These are phyloP conservation scores for Hanseniaspora thailandica DNA, from an alignment of 805 yeast species.

Conservation along the genomic window DNA sequence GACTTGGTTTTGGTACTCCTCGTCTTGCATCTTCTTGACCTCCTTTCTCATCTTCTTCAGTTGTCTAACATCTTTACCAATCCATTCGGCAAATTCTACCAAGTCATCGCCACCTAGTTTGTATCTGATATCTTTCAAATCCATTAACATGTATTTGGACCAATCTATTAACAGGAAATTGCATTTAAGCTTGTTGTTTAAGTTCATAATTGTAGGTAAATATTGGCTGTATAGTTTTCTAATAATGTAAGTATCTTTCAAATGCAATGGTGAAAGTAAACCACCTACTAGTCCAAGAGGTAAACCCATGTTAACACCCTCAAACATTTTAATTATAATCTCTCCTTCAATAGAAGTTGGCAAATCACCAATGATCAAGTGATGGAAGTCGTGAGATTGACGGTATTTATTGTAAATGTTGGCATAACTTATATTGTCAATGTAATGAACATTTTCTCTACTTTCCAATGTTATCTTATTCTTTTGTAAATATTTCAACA, in stretches of 20 bases:
- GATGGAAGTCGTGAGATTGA: constrained; percentile 95
- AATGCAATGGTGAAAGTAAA: constrained; percentile 71
- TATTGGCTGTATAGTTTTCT: constrained; percentile 49
- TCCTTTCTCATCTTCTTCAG: constrained; percentile 35
- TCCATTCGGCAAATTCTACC: constrained; percentile 21
- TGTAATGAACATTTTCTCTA: constrained; percentile 73
- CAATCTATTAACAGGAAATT: constrained; percentile 69
- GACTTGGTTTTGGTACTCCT: not conserved
- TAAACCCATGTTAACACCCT: constrained; percentile 79
- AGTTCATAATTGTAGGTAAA: constrained; percentile 50
- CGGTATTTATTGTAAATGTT: constrained; percentile 88
- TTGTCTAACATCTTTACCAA: constrained; percentile 58
- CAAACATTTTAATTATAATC: constrained; percentile 82
- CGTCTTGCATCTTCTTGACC: not conserved
- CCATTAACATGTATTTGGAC: constrained; percentile 69
- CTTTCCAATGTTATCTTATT: constrained; percentile 94
- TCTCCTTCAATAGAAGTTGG: constrained; percentile 96
- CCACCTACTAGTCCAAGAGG: constrained; percentile 96
- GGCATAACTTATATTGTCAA: constrained; percentile 82
- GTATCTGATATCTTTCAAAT: constrained; percentile 56
- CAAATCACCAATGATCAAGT: constrained; percentile 66
- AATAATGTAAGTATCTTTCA: constrained; percentile 56
- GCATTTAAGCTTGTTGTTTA: constrained; percentile 56
- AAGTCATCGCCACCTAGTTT: constrained; percentile 39
- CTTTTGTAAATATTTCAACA: constrained; percentile 64